A percentile compares a stretch with the other conserved stretches of the same genome.
Conservation (phyloP, 2,329 filamentous ascomycete genomes). For the Beauveria asiatica region DNA sequence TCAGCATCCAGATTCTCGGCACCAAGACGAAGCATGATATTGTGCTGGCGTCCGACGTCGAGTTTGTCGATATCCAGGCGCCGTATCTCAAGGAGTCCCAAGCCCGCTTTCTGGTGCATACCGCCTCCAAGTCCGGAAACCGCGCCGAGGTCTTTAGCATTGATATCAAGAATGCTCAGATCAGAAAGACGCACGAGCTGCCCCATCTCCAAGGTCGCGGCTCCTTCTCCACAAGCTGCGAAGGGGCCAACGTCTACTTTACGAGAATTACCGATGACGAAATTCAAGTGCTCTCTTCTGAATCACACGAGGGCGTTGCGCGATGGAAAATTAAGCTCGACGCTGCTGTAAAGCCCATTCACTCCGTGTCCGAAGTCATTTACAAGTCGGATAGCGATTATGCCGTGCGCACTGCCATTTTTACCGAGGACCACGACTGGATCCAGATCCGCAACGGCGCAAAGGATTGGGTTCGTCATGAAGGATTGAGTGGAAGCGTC, state of each 20-base stretch:
- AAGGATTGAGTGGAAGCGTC: slow-evolving; percentile 72
- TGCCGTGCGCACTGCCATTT: slow-evolving; percentile 68
- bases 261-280: slow-evolving; percentile 72
- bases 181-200: slow-evolving; percentile 73
- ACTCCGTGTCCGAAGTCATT: slow-evolving; percentile 75
- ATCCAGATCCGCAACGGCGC: slow-evolving; percentile 75
- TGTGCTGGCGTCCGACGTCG: slow-evolving; percentile 37
- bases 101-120: slow-evolving; percentile 81
- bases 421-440: slow-evolving; percentile 67
- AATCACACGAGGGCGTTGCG: slow-evolving; percentile 66
- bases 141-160: slow-evolving; percentile 84
- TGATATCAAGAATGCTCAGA: slow-evolving; percentile 57
- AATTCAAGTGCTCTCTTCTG: slow-evolving; percentile 64
- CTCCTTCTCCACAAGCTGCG: slow-evolving; percentile 69
- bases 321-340: slow-evolving; percentile 56
- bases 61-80: slow-evolving; percentile 59
- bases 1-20: slow-evolving; percentile 65
- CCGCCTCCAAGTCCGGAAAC: slow-evolving; percentile 58
- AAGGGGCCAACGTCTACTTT: slow-evolving; percentile 79
- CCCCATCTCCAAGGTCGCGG: slow-evolving; percentile 62
- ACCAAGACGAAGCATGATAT: slow-evolving; percentile 49
- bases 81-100: slow-evolving; percentile 62
- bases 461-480: slow-evolving; percentile 68
- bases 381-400: slow-evolving; percentile 59
- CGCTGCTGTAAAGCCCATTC: slow-evolving; percentile 40